Percentiles rank a stretch among this genome's conserved stretches.
Evolutionary conservation across 805 yeast genomes (phyloP).

Genomic region (Saccharomyces paradoxus): DNA sequence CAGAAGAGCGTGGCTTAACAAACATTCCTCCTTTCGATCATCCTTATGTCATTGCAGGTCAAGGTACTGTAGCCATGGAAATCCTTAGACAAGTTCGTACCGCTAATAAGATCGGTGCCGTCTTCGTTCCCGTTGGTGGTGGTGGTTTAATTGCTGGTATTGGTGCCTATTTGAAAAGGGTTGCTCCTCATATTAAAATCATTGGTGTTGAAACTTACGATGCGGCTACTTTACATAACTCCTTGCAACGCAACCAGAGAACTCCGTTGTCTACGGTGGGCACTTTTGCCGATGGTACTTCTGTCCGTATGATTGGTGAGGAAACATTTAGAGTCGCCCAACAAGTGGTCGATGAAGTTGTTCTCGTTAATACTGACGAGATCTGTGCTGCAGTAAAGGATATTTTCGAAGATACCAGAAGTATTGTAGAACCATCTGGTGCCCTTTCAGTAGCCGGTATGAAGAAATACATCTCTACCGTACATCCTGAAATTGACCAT

Average conservation of each 20-base stretch:
- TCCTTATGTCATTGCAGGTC: conserved; percentile 97
- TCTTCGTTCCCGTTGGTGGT: conserved; percentile 92
- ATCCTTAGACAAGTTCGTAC: conserved; percentile 73
- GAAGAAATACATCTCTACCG: conserved; percentile 61
- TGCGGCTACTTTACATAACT: conserved; percentile 83
- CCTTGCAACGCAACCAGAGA: conserved; percentile 49
- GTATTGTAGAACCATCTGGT: conserved; percentile 94
- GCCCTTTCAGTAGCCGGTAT: conserved; percentile 94
- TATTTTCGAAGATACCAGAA: conserved; percentile 89
- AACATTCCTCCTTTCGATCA: conserved; percentile 98
- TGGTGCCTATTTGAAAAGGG: conserved; percentile 80
- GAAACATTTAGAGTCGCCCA: conserved; percentile 81
- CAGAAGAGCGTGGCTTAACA: conserved; percentile 63
- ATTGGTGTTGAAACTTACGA: conserved; percentile 95
- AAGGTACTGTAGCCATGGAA: conserved; percentile 95
- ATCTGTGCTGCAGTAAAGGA: conserved; percentile 96
- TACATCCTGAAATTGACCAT: conserved; percentile 65
- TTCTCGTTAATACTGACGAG: conserved; percentile 83
- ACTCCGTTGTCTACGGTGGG: conserved; percentile 69
- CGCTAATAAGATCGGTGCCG: conserved; percentile 63
- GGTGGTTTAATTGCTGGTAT: conserved; percentile 94
- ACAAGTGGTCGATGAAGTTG: conserved; percentile 80
- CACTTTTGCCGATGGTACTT: conserved; percentile 97
- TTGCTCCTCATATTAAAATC: conserved; percentile 95
- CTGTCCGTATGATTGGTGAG: conserved; percentile 81